Evolutionary conservation across 352 stramenopile genomes (phyloP).

Genomic region (Pythium oligandrum): DNA sequence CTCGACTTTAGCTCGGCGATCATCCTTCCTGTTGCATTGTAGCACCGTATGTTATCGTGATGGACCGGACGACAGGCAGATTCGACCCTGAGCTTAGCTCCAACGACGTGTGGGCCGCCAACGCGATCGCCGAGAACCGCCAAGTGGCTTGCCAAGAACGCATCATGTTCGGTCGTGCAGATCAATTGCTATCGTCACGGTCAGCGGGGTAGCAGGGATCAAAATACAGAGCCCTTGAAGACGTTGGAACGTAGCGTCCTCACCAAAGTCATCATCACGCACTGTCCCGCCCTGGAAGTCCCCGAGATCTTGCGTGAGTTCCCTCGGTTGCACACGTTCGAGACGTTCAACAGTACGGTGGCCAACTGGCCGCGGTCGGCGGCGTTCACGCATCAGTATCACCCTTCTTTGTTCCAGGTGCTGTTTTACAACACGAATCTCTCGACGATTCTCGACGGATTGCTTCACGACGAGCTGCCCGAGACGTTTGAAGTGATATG

Average conservation of each 20-base stretch:
- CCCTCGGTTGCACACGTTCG: constrained; percentile 1
- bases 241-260: constrained; percentile 6
- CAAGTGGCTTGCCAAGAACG: constrained; percentile 9
- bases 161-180: constrained; percentile 10
- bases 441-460: constrained; percentile 1
- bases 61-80: neutral
- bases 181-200: constrained; percentile 14
- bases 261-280: constrained; percentile 8
- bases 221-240: constrained; percentile 1
- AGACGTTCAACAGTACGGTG: constrained; percentile 9
- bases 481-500: neutral
- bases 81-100: constrained; percentile 3
- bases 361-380: constrained; percentile 3
- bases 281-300: constrained; percentile 11
- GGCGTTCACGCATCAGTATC: neutral
- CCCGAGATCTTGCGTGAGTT: constrained; percentile 12
- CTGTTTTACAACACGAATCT: constrained; percentile 1
- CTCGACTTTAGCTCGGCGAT: constrained; percentile 21
- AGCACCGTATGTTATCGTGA: constrained; percentile 10
- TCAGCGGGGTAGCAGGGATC: neutral
- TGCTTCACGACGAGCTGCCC: constrained; percentile 4
- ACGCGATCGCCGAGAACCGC: constrained; percentile 8
- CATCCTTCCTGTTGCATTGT: constrained; percentile 19
- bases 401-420: constrained; percentile 1
- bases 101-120: constrained; percentile 16